These are phyloP conservation scores for Malus hybrid DNA, from an alignment of 331 rosid genomes.

Conservation along the genomic window DNA sequence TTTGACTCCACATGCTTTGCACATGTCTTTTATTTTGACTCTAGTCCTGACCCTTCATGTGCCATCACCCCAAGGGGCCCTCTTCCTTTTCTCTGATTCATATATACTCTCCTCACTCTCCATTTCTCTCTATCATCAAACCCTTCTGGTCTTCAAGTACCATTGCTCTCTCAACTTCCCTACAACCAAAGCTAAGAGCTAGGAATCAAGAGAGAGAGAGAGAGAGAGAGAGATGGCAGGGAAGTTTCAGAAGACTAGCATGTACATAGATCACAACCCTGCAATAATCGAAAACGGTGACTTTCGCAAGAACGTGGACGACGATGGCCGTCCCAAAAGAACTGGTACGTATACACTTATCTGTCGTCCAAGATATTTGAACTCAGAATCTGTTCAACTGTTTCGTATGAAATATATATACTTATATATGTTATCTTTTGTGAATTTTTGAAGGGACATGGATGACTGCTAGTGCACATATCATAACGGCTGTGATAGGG, in stretches of 20 bases:
- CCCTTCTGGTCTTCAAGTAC: background rate
- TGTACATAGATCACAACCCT: constrained; percentile 54
- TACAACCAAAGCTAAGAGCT: background rate
- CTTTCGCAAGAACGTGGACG: constrained; percentile 58
- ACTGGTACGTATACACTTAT: constrained; percentile 34
- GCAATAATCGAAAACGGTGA: constrained; percentile 25
- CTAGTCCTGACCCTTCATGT: background rate
- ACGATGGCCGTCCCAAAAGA: constrained; percentile 72
- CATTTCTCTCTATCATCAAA: background rate
- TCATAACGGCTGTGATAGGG: constrained; percentile 92
- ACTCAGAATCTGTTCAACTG: background rate
- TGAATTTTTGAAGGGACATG: constrained; percentile 61
- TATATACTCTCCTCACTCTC: background rate
- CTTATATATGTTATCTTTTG: background rate
- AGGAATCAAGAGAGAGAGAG: background rate
- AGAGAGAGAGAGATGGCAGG: constrained; percentile 19
- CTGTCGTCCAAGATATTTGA: background rate
- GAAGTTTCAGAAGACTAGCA: constrained; percentile 53
- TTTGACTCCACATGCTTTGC: constrained; percentile 3
- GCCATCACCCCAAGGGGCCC: background rate
- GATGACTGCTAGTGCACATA: constrained; percentile 95
- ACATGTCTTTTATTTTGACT: constrained; percentile 23
- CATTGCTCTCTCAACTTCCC: background rate
- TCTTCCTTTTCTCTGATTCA: background rate
- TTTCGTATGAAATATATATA: background rate